Conservation (phyloP, 148 eudicot genomes). For the Camellia granthamiana region DNA sequence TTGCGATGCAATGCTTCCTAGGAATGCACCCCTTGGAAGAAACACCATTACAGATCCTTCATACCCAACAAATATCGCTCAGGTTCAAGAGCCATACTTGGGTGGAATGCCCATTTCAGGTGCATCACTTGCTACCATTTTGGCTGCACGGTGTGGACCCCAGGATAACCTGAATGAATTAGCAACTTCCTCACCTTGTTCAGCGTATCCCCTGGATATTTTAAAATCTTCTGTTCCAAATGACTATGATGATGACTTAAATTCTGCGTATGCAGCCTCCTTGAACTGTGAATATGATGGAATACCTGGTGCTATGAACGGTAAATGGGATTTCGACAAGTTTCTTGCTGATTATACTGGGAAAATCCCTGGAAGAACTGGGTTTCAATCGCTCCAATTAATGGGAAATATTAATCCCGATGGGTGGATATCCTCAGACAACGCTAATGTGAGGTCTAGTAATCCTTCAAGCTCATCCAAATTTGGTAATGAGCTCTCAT, state of each 20-base stretch:
- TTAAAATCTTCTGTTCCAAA: conserved; percentile 24
- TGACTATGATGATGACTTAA: conserved; percentile 26
- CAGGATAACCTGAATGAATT: conserved; percentile 22
- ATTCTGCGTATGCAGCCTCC: conserved; percentile 31
- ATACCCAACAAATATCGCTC: conserved; percentile 14
- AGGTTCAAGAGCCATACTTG: conserved; percentile 25
- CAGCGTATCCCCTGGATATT: conserved; percentile 25
- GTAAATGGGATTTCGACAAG: conserved; percentile 42
- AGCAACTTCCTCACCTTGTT: conserved; percentile 18
- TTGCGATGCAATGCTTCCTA: conserved; percentile 16
- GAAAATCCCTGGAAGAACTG: conserved; percentile 29
- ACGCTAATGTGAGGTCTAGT: conserved; percentile 21
- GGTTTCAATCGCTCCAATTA: conserved; percentile 26
- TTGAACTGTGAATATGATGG: conserved; percentile 34
- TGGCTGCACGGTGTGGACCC: conserved; percentile 28
- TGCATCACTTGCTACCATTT: conserved; percentile 27
- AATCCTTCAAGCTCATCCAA: conserved; percentile 39
- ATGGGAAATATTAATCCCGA: conserved; percentile 25
- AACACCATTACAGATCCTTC: neutral
- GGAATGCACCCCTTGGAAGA: conserved; percentile 10
- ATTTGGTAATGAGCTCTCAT: conserved; percentile 52
- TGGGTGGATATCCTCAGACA: conserved; percentile 41
- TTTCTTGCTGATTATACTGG: conserved; percentile 31
- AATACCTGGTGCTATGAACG: conserved; percentile 26
- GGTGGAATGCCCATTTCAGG: conserved; percentile 30